Percentiles rank a stretch among this genome's conserved stretches.
These are phyloP conservation scores for Lagerstroemia speciosa DNA, from an alignment of 345 rosid species.

Conservation along the genomic window DNA sequence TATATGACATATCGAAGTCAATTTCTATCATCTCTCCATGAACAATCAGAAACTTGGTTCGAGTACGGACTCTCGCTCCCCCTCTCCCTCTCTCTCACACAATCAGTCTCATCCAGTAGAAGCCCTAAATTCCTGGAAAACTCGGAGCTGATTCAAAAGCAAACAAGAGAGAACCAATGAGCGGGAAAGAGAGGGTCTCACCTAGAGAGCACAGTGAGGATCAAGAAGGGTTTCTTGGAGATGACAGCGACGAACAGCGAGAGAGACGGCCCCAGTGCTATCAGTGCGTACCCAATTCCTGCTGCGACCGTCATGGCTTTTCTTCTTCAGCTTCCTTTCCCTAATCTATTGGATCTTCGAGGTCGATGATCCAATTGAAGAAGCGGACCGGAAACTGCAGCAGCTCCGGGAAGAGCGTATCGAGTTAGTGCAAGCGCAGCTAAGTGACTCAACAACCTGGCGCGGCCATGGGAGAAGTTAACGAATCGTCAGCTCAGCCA, in stretches of 20 bases:
- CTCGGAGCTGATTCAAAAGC: not conserved
- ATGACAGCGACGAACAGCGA: conserved; percentile 78
- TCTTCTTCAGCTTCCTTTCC: not conserved
- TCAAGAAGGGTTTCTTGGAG: conserved; percentile 85
- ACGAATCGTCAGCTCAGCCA: not conserved
- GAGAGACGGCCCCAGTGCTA: conserved; percentile 86
- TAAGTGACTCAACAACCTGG: not conserved
- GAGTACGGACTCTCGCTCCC: not conserved
- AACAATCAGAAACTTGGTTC: not conserved
- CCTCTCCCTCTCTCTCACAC: not conserved
- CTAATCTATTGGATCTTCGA: not conserved
- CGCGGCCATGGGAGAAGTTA: not conserved
- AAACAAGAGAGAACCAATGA: not conserved
- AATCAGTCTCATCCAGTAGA: not conserved
- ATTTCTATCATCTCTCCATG: not conserved
- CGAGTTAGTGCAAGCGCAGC: not conserved
- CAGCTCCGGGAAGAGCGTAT: not conserved
- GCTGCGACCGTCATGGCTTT: conserved; percentile 65
- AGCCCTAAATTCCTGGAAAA: not conserved
- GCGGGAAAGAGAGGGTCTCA: conserved; percentile 14
- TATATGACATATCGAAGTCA: too few species aligned
- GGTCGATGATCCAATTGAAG: not conserved
- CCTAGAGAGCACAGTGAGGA: conserved; percentile 96
- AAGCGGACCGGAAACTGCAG: not conserved
- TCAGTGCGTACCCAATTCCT: conserved; percentile 82